Base-by-base conservation (phyloP, 805 yeast species). In the Metschnikowia bowlesiae region DNA sequence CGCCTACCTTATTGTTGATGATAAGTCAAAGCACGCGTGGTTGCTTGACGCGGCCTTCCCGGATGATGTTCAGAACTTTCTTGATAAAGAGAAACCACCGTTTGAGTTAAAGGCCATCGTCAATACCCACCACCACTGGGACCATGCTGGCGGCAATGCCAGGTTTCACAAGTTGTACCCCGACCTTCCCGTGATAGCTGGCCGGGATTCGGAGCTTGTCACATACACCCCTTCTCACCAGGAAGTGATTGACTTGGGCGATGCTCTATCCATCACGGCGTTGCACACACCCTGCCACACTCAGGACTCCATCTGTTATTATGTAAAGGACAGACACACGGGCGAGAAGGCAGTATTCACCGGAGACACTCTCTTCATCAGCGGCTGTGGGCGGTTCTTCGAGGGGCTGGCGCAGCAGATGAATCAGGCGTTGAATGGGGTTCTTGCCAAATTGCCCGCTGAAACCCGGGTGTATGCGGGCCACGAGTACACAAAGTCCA, bases 221-320 rank as follows among this genome's bases (percentile, higher is more conserved):
- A 75, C 85, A 0, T 72, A 77, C 50, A 82, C 90, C 3, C 96
- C 96, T 2, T 67, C 74, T 0, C 83, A 89, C 63, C 70, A 76
- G 11, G 87, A 83, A 53, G 69, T 73, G 16, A 73, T 87, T 52
- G 74, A 76, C 52, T 69, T 90, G 51, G 96, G 97, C 4, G 71
- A 75, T 38, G 66, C 77, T 53, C 63, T 92, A 46, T 75, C 80
- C 14, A 79, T 91, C 46, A 82, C 84, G 1, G 95, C 97, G 0
- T 73, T 92, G 37, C 92, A 92, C 68, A 94, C 99, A 0, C 99
- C 99, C 4, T 94, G 99, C 64, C 99, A 94, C 67, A 94, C 99
- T 0, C 94, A 87, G 68, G 99, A 94, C 68, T 89, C 96, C 3
- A 87, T 94, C 53, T 92, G 98, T 63, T 94, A 89, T 68, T 86